Conservation (phyloP, 805 yeast genomes). For the Candida nanaspora region DNA sequence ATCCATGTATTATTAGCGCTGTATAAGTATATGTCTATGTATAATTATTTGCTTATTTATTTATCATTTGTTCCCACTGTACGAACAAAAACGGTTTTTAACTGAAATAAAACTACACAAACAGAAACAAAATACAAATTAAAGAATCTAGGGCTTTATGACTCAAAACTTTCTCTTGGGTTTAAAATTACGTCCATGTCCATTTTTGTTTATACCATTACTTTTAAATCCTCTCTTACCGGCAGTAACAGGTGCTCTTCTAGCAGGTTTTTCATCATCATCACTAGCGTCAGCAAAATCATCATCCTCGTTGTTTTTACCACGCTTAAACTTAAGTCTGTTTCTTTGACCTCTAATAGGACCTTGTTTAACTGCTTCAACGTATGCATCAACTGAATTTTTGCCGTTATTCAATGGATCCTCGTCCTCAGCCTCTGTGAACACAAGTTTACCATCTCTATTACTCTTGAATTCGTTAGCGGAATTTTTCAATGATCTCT, state of each 20-base stretch:
- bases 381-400: constrained; percentile 80
- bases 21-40: neutral
- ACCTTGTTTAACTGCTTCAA: constrained; percentile 88
- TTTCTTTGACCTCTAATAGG: constrained; percentile 93
- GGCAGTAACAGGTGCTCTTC: neutral
- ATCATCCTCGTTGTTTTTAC: constrained; percentile 31
- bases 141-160: neutral
- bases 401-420: constrained; percentile 42
- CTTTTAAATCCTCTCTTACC: constrained; percentile 2
- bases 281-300: constrained; percentile 48
- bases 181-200: constrained; percentile 17
- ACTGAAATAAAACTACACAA: too few relatives aligned
- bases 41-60: too few relatives aligned
- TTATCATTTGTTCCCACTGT: too few relatives aligned
- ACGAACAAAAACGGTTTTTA: too few relatives aligned
- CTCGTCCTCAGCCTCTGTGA: constrained; percentile 45
- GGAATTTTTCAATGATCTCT: constrained; percentile 29
- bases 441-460: constrained; percentile 61
- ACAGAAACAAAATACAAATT: neutral
- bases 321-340: constrained; percentile 78
- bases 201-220: constrained; percentile 25
- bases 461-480: constrained; percentile 35
- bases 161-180: constrained; percentile 48
- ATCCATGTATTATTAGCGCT: neutral
- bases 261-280: constrained; percentile 14